phyloP scores from a whole-genome alignment of 2,329 filamentous ascomycete species.

The Aspergillus sp. region DNA sequence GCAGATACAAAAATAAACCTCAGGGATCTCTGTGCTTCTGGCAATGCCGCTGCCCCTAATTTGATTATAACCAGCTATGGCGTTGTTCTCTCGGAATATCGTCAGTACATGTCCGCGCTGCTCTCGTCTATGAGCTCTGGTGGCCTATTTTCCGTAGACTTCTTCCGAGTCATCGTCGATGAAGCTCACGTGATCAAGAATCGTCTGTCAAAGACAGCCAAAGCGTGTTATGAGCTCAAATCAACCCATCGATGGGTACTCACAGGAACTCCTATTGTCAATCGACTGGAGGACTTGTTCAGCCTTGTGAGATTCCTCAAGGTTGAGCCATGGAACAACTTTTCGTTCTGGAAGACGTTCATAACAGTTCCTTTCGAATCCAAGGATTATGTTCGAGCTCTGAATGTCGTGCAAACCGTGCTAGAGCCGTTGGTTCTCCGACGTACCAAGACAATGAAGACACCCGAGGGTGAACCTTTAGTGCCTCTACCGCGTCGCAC shows the following conservation, averaged over 20 bases:
- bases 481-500: constrained; percentile 80
- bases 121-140: constrained; percentile 55
- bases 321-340: constrained; percentile 98
- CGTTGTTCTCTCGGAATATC: constrained; percentile 85
- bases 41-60: constrained; percentile 79
- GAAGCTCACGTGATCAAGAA: constrained; percentile 95
- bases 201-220: constrained; percentile 86
- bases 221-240: constrained; percentile 87
- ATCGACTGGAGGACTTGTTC: constrained; percentile 91
- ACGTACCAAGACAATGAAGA: constrained; percentile 97
- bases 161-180: constrained; percentile 93
- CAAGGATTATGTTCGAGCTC: constrained; percentile 86
- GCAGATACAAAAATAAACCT: constrained; percentile 79
- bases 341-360: constrained; percentile 98
- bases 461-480: constrained; percentile 76
- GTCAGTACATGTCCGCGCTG: constrained; percentile 58
- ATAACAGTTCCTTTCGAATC: constrained; percentile 97
- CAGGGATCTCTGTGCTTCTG: constrained; percentile 72
- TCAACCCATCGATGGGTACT: constrained; percentile 88
- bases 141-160: constrained; percentile 87
- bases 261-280: constrained; percentile 95
- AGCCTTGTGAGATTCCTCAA: constrained; percentile 88
- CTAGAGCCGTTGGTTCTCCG: constrained; percentile 93
- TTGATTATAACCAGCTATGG: constrained; percentile 95
- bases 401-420: constrained; percentile 96